A percentile compares a stretch with the other conserved stretches of the same genome.
phyloP scores from a whole-genome alignment of 176 grass and related monocot genomes.

The Phoenix dactylifera region DNA sequence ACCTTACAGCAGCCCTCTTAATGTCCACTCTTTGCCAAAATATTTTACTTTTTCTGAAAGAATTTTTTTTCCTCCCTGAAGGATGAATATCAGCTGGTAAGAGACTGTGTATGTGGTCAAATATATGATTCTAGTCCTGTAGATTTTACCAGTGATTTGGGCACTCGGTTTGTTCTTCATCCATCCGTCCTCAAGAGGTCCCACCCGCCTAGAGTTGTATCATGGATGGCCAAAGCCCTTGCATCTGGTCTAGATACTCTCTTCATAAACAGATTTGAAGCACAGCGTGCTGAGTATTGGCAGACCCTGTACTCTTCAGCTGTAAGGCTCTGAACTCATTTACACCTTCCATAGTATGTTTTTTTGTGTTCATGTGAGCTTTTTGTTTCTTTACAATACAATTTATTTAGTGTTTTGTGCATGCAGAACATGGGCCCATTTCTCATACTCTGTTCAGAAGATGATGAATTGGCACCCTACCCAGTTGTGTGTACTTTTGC shows the following conservation, averaged over 20 bases:
- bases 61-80: slow-evolving; percentile 21
- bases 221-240: slow-evolving; percentile 65
- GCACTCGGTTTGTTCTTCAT: slow-evolving; percentile 83
- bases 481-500: slow-evolving; percentile 60
- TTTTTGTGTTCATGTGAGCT: too few species aligned
- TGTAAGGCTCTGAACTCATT: slow-evolving; percentile 44
- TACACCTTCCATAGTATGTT: background rate
- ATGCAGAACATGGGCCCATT: slow-evolving; percentile 71
- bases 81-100: slow-evolving; percentile 83
- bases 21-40: background rate
- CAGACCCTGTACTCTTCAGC: slow-evolving; percentile 75
- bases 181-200: slow-evolving; percentile 79
- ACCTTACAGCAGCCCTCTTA: too few species aligned
- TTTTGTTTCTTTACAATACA: too few species aligned
- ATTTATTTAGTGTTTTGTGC: too few species aligned
- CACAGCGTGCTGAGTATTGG: slow-evolving; percentile 77
- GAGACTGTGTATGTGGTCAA: slow-evolving; percentile 73
- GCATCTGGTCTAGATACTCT: slow-evolving; percentile 60
- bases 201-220: slow-evolving; percentile 67
- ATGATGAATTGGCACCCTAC: slow-evolving; percentile 66
- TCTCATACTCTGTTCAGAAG: slow-evolving; percentile 90
- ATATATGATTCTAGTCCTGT: slow-evolving; percentile 83
- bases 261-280: slow-evolving; percentile 92
- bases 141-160: slow-evolving; percentile 90
- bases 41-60: background rate